Conservation (phyloP, 495 filamentous ascomycete genomes). For the Viridothelium virens region DNA sequence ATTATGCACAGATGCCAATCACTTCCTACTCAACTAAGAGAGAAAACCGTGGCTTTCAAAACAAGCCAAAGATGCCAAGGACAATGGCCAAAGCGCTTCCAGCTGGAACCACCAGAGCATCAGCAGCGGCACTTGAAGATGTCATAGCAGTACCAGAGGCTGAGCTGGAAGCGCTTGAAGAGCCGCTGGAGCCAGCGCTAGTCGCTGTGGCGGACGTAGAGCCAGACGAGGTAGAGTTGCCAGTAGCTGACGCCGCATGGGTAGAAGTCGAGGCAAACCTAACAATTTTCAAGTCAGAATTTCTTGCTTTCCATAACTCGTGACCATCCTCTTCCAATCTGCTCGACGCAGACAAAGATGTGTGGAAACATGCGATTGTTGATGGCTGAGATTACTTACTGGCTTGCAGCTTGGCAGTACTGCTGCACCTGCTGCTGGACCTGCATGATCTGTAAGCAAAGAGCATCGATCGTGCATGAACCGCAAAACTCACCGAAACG, state of each 20-base stretch:
- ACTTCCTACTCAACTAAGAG: not conserved
- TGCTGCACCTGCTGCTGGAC: constrained; percentile 21
- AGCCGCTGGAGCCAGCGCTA: not conserved
- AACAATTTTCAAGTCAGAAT: too few species aligned
- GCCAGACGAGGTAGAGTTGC: constrained; percentile 11
- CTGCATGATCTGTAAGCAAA: not conserved
- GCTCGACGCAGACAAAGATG: not conserved
- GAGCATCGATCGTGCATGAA: not conserved
- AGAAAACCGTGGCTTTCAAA: not conserved
- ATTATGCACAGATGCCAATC: too few species aligned
- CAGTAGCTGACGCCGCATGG: constrained; percentile 16
- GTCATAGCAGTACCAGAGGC: not conserved
- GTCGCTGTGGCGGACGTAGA: constrained; percentile 5
- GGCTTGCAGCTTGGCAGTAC: constrained; percentile 28
- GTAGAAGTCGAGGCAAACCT: constrained; percentile 8
- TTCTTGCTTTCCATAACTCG: too few species aligned
- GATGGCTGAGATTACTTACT: constrained; percentile 20
- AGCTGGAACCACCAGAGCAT: not conserved
- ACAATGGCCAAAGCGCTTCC: constrained; percentile 11
- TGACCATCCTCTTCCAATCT: not conserved
- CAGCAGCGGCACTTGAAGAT: not conserved
- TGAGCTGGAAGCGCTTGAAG: not conserved
- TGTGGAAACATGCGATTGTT: not conserved
- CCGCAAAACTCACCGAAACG: not conserved
- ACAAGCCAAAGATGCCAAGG: constrained; percentile 11